Evolutionary conservation across 768 basidiomycete genomes (phyloP).

Genomic region (Xerocomus potaroensis): DNA sequence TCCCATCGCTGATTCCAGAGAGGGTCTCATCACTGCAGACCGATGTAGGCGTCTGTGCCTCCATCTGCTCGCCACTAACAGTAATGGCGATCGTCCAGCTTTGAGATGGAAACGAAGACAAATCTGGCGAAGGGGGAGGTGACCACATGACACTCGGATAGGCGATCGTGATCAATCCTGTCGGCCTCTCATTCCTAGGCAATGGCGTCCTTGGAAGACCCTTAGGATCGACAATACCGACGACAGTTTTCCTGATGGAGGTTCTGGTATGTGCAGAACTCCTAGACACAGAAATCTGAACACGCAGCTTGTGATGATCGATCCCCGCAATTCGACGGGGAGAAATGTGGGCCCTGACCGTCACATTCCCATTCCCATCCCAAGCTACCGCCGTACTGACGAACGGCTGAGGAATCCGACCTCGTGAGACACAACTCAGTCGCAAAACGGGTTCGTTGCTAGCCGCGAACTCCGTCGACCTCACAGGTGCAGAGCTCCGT

Average conservation of each 20-base stretch:
- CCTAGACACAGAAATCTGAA: not conserved
- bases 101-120: conserved; percentile 7
- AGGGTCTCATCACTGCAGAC: not conserved
- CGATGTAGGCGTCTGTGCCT: not conserved
- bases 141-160: not conserved
- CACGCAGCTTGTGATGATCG: not conserved
- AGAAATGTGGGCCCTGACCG: not conserved
- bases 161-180: not conserved
- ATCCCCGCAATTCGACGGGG: not conserved
- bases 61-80: not conserved
- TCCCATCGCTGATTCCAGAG: too few relatives aligned
- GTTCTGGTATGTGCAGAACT: not conserved
- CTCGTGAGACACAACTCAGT: not conserved
- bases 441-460: not conserved
- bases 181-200: not conserved
- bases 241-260: not conserved
- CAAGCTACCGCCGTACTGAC: too few relatives aligned
- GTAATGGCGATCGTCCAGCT: not conserved
- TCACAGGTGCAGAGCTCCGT: not conserved
- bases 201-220: not conserved
- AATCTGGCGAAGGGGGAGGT: not conserved
- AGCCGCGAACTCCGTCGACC: too few relatives aligned
- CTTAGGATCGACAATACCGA: not conserved
- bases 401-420: not conserved
- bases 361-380: not conserved